These are phyloP conservation scores for Beauveria sp. DNA, from an alignment of 2,329 filamentous ascomycete species.

Conservation along the genomic window DNA sequence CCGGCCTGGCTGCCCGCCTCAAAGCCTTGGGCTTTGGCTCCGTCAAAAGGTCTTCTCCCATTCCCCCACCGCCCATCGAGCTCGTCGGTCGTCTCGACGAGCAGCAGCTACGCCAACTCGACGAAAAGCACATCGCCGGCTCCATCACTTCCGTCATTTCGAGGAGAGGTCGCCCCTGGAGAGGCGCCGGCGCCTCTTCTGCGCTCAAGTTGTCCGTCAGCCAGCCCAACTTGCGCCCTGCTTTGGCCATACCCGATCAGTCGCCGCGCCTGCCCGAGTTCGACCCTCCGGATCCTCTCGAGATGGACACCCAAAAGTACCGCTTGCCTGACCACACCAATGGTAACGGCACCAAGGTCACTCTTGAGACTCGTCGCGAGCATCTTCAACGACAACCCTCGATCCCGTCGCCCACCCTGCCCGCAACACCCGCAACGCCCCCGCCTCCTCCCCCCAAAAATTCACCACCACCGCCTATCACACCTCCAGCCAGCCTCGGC, in stretches of 20 bases:
- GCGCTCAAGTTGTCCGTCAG: conserved; percentile 18
- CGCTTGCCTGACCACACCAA: conserved; percentile 62
- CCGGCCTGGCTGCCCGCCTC: conserved; percentile 56
- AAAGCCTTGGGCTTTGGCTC: conserved; percentile 56
- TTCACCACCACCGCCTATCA: conserved; percentile 30
- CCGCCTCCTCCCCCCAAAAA: conserved; percentile 34
- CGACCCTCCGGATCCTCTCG: conserved; percentile 40
- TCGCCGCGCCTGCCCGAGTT: conserved; percentile 43
- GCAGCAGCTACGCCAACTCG: conserved; percentile 60
- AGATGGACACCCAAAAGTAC: conserved; percentile 69
- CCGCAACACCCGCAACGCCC: conserved; percentile 20
- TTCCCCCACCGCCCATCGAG: conserved; percentile 27
- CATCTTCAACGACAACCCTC: conserved; percentile 45
- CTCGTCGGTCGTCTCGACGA: conserved; percentile 62
- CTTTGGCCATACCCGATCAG: conserved; percentile 22
- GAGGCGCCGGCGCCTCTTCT: conserved; percentile 44
- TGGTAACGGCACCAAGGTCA: conserved; percentile 59
- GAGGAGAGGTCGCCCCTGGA: conserved; percentile 65
- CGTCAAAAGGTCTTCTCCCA: conserved; percentile 27
- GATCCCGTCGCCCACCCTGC: conserved; percentile 29
- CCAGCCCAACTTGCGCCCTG: conserved; percentile 18
- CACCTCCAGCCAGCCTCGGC: conserved; percentile 15
- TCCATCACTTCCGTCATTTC: conserved; percentile 45
- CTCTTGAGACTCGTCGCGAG: conserved; percentile 48
- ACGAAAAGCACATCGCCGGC: conserved; percentile 56